phyloP scores from a whole-genome alignment of 345 rosid species.

The Populus pruinosa region DNA sequence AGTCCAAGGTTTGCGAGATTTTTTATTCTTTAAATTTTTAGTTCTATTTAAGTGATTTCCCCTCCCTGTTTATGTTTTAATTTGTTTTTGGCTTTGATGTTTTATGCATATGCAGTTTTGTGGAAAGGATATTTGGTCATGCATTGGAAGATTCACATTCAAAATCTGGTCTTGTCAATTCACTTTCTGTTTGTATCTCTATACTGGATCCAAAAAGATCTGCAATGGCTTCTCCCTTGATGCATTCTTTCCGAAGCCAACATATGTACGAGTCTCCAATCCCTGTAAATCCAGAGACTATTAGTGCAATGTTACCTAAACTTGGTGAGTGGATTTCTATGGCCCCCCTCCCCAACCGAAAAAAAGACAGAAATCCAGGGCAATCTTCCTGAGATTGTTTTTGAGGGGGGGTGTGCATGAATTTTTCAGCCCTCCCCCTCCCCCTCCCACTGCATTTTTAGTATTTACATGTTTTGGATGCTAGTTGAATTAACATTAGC shows the following conservation, averaged over 20 bases:
- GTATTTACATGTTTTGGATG: background rate
- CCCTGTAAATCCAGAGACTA: constrained; percentile 77
- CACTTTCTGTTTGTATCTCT: constrained; percentile 94
- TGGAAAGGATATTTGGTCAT: constrained; percentile 86
- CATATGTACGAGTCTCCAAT: constrained; percentile 74
- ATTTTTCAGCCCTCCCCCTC: background rate
- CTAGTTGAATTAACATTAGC: background rate
- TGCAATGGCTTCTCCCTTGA: constrained; percentile 57
- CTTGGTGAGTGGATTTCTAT: constrained; percentile 56
- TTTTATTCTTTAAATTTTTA: background rate
- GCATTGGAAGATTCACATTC: constrained; percentile 92
- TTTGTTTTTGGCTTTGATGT: background rate
- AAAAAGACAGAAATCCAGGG: background rate
- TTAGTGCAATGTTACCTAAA: constrained; percentile 90
- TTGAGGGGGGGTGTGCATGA: background rate
- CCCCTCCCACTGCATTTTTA: background rate
- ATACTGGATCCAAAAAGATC: constrained; percentile 91
- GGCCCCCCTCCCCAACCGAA: background rate
- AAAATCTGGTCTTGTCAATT: constrained; percentile 82
- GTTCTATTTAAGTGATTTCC: background rate
- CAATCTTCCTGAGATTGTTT: background rate
- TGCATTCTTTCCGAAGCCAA: constrained; percentile 76
- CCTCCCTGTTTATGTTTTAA: background rate
- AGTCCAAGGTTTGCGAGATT: constrained; percentile 65
- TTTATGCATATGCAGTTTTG: constrained; percentile 53